phyloP scores from a whole-genome alignment of 805 yeast species.

The Candida succiphila region DNA sequence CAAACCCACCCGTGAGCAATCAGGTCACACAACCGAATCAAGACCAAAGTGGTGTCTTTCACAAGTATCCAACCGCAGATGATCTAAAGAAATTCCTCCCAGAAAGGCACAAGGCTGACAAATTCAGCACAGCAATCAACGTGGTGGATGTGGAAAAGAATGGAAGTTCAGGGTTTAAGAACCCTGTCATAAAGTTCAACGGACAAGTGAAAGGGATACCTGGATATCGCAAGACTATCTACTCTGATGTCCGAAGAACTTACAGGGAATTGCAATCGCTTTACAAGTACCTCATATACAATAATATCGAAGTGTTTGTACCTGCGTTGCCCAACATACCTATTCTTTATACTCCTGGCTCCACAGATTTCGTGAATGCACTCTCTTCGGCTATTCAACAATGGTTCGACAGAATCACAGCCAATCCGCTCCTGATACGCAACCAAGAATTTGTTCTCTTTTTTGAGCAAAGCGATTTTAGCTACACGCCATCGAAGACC shows the following conservation, averaged over 20 bases:
- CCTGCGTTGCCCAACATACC: constrained; percentile 75
- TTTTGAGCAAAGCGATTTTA: constrained; percentile 26
- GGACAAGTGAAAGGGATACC: constrained; percentile 51
- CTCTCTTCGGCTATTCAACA: constrained; percentile 55
- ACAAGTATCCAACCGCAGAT: constrained; percentile 22
- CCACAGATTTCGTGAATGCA: constrained; percentile 65
- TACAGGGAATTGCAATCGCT: constrained; percentile 68
- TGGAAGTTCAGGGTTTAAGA: constrained; percentile 49
- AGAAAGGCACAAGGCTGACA: constrained; percentile 32
- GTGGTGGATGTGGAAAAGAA: constrained; percentile 65
- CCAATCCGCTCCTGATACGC: constrained; percentile 70
- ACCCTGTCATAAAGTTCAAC: constrained; percentile 73
- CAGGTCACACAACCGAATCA: constrained; percentile 2
- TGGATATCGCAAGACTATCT: constrained; percentile 58
- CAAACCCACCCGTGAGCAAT: neutral
- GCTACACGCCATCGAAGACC: constrained; percentile 28
- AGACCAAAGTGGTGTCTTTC: constrained; percentile 11
- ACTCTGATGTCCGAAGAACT: constrained; percentile 72
- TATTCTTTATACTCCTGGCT: constrained; percentile 75
- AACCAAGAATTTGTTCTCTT: constrained; percentile 86
- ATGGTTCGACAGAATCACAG: constrained; percentile 73
- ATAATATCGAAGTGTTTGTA: constrained; percentile 86
- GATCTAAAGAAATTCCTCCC: constrained; percentile 39
- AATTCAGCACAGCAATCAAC: constrained; percentile 36
- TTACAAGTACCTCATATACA: constrained; percentile 66